Evolutionary conservation across 2,329 filamentous ascomycete genomes (phyloP), one percentile per base, ranked within the genome.

Genomic region (Sporothrix phasma): DNA sequence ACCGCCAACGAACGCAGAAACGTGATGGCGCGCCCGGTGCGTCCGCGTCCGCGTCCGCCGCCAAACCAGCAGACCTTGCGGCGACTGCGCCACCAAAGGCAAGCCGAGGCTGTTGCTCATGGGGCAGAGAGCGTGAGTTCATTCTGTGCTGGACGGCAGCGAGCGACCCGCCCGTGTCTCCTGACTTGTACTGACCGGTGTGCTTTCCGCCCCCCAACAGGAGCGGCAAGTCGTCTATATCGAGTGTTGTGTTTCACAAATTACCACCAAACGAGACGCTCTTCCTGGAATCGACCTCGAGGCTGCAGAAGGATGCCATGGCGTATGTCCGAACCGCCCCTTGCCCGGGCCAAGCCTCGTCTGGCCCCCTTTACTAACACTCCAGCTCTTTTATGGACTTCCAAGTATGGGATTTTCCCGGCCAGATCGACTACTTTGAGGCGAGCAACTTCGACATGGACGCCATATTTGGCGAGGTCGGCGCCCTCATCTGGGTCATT

Each of bases 181-280:
- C 65, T 66, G 59, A 64, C 64, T 37, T 45, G n/a, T 29, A 31
- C 64, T 58, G n/a, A 63, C 49, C 10, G 43, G 19, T 59, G 24
- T 26, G 6, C 15, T 10, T 31, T 26, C 8, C 15, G 66, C 53
- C 41, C 31, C 37, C 53, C 7, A 46, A 24, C 69, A 99, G 94
- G 78, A 97, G 92, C 73, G 94, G 94, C 66, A 99, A 99, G 74
- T 97, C 94, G 0, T 99, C 94, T 5, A 97, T 99, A 73, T 94
- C 92, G 29, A 97, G 92, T 72, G 95, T 99, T 56, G 93, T 99
- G n/a, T 97, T 99, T 72, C 92, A 97, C 76, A 99, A 99, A 74
- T 87, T 97, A 73, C 91, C 93, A 3, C 92, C 94, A 2, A 95
- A 90, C 70, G 95, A 99, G 78, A 97, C 94, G 0, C 78, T 99